Conservation (phyloP, 257 asterid species). For the Nicotiana benthamiana region DNA sequence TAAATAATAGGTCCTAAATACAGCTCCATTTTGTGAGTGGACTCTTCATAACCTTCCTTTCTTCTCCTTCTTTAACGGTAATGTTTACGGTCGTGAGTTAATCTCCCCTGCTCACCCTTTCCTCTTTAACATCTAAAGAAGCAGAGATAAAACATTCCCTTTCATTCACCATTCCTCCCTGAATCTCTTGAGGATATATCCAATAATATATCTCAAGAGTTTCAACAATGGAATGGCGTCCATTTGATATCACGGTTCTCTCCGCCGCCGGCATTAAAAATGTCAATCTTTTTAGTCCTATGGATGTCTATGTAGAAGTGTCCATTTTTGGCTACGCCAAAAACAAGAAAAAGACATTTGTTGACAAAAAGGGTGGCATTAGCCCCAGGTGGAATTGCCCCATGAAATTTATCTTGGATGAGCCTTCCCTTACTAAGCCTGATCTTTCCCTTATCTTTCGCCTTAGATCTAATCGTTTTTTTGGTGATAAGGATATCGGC, state of each 20-base stretch:
- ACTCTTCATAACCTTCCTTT: not conserved
- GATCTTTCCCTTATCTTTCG: not conserved
- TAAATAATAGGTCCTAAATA: not conserved
- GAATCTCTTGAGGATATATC: not conserved
- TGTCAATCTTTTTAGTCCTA: constrained; percentile 36
- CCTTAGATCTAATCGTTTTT: not conserved
- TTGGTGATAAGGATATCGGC: constrained; percentile 1
- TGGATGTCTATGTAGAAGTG: constrained; percentile 46
- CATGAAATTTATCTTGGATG: constrained; percentile 30
- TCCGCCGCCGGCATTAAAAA: constrained; percentile 47
- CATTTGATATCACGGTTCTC: constrained; percentile 28
- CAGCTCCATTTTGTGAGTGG: not conserved
- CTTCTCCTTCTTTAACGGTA: not conserved
- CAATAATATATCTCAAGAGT: not conserved
- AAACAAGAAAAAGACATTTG: constrained; percentile 30
- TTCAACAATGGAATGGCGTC: constrained; percentile 43
- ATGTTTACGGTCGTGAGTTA: not conserved
- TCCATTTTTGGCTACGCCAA: constrained; percentile 43
- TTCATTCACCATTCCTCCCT: not conserved
- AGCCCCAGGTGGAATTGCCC: constrained; percentile 48
- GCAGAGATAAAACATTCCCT: not conserved
- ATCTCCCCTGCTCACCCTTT: not conserved
- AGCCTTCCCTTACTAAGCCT: not conserved
- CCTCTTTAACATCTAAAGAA: not conserved
- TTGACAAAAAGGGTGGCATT: constrained; percentile 42